Base-by-base conservation (phyloP, 768 basidiomycete genomes). In the Pleurotus cornucopiae region DNA sequence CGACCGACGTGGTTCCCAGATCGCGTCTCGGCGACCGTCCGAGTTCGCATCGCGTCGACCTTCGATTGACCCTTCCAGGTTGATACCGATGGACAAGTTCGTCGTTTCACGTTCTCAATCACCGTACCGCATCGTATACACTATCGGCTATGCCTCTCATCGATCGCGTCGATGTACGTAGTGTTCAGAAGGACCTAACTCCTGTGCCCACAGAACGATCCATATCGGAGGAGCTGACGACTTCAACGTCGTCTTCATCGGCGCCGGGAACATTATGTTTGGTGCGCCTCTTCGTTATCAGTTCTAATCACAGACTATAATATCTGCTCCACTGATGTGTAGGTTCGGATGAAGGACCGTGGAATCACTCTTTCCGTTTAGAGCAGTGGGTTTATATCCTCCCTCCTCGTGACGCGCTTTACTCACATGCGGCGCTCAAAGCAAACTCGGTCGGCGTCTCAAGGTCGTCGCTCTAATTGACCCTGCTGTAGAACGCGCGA, bases 251-350 rank as follows among this genome's bases (percentile, higher is more conserved):
- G 84, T 96, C 68, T 94, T 96, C 71, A 78, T 98, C 62, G 95
- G 95, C 49, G 95, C 95, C 23, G 95, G 94, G 13, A 96, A 97
- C 74, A 95, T 98, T 75, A 97, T 97, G 94, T 98, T 98, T 67
- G 95, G 94, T 84, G 53, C 55, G 73, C 57, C 37, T 37, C 26
- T n/a, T 39, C 51, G 43, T 37, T 54, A 57, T 43, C 41, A 12
- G 25, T 38, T 41, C 16, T 38, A 12, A 43, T 54, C 14, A 30
- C 34, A 23, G 43, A 38, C 26, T 11, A 13, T 25, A 30, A 23
- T 40, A 40, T 55, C 43, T 26, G 38, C 9, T 45, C 49, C 6
- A 37, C 26, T 39, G 30, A 34, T 11, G 9, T 43, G 21, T 68
- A 92, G 91, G 91, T 57, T 92, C 89, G 49, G 83, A 85, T 43